Conservation (phyloP, 345 rosid species). For the Acer negundo region DNA sequence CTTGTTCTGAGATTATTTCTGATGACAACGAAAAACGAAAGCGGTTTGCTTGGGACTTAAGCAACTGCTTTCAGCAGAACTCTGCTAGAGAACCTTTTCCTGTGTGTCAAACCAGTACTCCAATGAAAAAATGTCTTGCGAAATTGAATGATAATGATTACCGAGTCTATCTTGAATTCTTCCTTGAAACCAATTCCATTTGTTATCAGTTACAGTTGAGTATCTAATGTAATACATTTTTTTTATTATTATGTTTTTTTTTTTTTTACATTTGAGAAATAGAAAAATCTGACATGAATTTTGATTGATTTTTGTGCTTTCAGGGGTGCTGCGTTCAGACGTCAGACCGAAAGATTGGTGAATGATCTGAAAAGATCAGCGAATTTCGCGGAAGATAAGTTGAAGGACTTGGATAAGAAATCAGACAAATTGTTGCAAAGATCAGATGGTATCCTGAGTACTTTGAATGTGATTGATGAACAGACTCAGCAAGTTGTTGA, state of each 20-base stretch:
- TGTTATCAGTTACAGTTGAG: constrained; percentile 82
- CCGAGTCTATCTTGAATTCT: constrained; percentile 62
- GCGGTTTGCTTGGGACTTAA: constrained; percentile 82
- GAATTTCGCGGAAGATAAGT: constrained; percentile 49
- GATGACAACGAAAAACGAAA: constrained; percentile 54
- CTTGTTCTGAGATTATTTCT: constrained; percentile 65
- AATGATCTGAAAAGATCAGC: constrained; percentile 68
- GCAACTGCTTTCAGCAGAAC: constrained; percentile 74
- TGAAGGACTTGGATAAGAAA: constrained; percentile 51
- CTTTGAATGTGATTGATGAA: constrained; percentile 51
- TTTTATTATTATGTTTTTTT: not conserved
- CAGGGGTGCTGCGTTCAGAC: constrained; percentile 70
- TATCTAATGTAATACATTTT: not conserved
- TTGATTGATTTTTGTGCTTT: not conserved
- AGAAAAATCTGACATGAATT: not conserved
- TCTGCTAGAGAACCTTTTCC: constrained; percentile 66
- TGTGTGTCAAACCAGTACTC: constrained; percentile 37
- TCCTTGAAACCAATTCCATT: constrained; percentile 74
- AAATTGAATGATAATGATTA: constrained; percentile 55
- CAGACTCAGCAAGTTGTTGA: constrained; percentile 53
- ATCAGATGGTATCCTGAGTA: constrained; percentile 53
- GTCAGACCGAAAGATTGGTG: constrained; percentile 77
- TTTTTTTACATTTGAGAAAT: not conserved
- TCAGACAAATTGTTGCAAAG: constrained; percentile 46
- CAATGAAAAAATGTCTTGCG: constrained; percentile 60